These are phyloP conservation scores for Pythium biforme DNA, from an alignment of 352 stramenopile genomes.

Conservation along the genomic window DNA sequence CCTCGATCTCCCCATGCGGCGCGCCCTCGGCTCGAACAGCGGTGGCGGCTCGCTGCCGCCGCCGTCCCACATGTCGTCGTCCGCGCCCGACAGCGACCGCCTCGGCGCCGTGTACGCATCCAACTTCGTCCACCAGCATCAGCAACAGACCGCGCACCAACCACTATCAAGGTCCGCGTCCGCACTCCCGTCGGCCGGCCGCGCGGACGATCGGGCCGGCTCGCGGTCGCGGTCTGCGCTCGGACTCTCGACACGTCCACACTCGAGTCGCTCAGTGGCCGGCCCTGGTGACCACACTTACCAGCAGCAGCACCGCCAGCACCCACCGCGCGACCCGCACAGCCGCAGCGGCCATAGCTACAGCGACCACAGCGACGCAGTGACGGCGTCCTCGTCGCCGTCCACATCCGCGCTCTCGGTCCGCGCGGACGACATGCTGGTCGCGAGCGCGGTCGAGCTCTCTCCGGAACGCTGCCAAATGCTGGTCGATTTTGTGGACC, in stretches of 20 bases:
- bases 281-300: conserved; percentile 1
- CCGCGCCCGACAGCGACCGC: conserved; percentile 12
- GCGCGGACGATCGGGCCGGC: not conserved
- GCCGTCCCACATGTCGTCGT: conserved; percentile 13
- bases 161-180: conserved; percentile 7
- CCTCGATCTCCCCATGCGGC: conserved; percentile 8
- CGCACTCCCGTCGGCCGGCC: not conserved
- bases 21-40: conserved; percentile 12
- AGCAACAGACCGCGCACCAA: not conserved
- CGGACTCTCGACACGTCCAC: conserved; percentile 11
- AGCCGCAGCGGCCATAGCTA: conserved; percentile 4
- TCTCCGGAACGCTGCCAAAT: conserved; percentile 37
- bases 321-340: not conserved
- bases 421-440: not conserved
- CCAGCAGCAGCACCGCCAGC: not conserved
- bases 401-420: conserved; percentile 11
- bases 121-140: not conserved
- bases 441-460: conserved; percentile 24
- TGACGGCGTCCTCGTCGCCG: not conserved
- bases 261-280: conserved; percentile 16
- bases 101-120: conserved; percentile 2
- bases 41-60: conserved; percentile 11
- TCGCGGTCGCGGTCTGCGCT: conserved; percentile 21
- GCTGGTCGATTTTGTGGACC: conserved; percentile 76
- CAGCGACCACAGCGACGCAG: conserved; percentile 2